Conservation (phyloP, 1,284 basidiomycete species). For the Sanghuangporus sanghuang region DNA sequence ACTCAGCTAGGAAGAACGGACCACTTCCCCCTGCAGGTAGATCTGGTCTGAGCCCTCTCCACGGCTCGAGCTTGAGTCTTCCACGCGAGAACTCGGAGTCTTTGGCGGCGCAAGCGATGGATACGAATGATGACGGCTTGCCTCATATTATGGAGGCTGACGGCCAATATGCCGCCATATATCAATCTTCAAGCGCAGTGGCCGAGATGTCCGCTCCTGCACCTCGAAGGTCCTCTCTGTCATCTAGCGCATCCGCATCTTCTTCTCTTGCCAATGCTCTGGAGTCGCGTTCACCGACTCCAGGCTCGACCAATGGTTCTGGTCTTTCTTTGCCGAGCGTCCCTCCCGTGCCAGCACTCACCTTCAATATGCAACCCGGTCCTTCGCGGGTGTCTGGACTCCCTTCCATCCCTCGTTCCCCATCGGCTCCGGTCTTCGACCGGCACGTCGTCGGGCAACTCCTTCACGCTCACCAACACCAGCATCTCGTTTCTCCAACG, state of each 20-base stretch:
- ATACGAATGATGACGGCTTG: background rate
- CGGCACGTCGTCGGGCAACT: background rate
- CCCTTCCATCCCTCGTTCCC: conserved; percentile 13
- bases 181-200: background rate
- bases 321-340: background rate
- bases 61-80: background rate
- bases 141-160: background rate
- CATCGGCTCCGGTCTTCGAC: conserved; percentile 14
- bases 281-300: background rate
- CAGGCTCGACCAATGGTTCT: background rate
- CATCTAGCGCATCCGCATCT: background rate
- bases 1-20: background rate
- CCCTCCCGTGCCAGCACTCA: background rate
- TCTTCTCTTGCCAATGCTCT: conserved; percentile 6
- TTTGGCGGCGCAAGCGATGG: conserved; percentile 19
- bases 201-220: background rate
- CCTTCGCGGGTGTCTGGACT: background rate
- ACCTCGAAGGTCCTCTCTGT: background rate
- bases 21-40: background rate
- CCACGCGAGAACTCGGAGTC: background rate
- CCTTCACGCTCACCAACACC: background rate
- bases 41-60: background rate
- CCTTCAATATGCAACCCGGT: background rate
- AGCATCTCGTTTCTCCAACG: background rate
- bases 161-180: background rate